A percentile compares a stretch with the other conserved stretches of the same genome.
phyloP scores from a whole-genome alignment of 2,329 filamentous ascomycete species.

The Aureobasidium lini region DNA sequence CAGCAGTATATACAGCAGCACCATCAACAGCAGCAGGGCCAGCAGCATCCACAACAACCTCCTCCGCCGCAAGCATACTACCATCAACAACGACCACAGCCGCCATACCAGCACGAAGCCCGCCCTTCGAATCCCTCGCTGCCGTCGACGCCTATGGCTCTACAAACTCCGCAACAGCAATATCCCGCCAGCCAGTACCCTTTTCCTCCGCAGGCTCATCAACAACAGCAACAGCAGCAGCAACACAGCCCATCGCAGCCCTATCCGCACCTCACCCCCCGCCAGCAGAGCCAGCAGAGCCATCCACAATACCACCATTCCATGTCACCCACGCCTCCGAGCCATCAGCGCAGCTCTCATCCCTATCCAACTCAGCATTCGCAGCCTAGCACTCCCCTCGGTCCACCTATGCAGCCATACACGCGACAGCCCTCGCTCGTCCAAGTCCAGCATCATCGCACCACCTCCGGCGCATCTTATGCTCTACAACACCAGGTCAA shows the following conservation, averaged over 20 bases:
- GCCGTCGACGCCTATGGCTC: conserved; percentile 1
- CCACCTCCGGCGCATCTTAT: not conserved
- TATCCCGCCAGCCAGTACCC: conserved; percentile 8
- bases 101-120: not conserved
- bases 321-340: conserved; percentile 27
- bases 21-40: not conserved
- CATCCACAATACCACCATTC: conserved; percentile 3
- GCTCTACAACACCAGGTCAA: conserved; percentile 9
- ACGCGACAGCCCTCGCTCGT: conserved; percentile 21
- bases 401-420: conserved; percentile 30
- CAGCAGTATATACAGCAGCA: not conserved
- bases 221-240: conserved; percentile 10
- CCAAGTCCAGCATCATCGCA: not conserved
- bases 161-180: conserved; percentile 9
- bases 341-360: conserved; percentile 19
- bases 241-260: conserved; percentile 24
- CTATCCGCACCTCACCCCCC: conserved; percentile 16
- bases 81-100: not conserved
- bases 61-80: not conserved
- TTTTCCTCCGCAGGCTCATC: conserved; percentile 12
- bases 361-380: conserved; percentile 30
- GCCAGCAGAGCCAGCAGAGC: conserved; percentile 4
- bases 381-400: conserved; percentile 42
- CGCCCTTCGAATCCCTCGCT: not conserved
- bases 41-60: not conserved